A percentile compares a stretch with the other conserved stretches of the same genome.
These are phyloP conservation scores for Coemansia sp. DNA, from an alignment of 192 early-diverging fungal genomes.

Conservation along the genomic window DNA sequence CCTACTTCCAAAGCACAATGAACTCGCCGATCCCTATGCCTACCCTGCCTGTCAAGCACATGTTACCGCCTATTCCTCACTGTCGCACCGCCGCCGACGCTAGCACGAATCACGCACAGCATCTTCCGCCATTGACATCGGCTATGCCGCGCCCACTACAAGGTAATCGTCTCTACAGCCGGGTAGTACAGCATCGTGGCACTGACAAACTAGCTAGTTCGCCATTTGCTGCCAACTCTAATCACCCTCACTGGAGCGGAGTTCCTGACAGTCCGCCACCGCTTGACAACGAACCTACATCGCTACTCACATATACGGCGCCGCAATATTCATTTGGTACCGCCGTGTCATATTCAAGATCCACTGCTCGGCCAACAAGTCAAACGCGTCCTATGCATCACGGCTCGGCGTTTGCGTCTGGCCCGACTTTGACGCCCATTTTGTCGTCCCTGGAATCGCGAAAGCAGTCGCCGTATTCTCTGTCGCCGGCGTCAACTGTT, in stretches of 20 bases:
- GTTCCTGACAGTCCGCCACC: slow-evolving; percentile 17
- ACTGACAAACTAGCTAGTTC: neutral
- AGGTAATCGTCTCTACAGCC: slow-evolving; percentile 1
- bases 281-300: slow-evolving; percentile 7
- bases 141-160: slow-evolving; percentile 4
- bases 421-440: slow-evolving; percentile 16
- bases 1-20: slow-evolving; percentile 50
- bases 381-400: neutral
- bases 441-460: slow-evolving; percentile 10
- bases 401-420: neutral
- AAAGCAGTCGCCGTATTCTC: slow-evolving; percentile 26
- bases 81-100: slow-evolving; percentile 8
- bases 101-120: neutral
- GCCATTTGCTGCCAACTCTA: neutral
- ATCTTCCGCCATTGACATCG: slow-evolving; percentile 18
- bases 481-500: slow-evolving; percentile 35
- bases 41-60: slow-evolving; percentile 12
- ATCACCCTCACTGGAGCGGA: slow-evolving; percentile 7
- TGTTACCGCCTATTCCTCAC: slow-evolving; percentile 21
- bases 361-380: slow-evolving; percentile 27
- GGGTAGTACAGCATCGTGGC: slow-evolving; percentile 2
- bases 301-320: neutral
- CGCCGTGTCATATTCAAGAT: slow-evolving; percentile 27
- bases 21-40: slow-evolving; percentile 41
- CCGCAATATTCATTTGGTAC: slow-evolving; percentile 21